These are phyloP conservation scores for Coniophora puteana DNA, from an alignment of 1,284 basidiomycete genomes.

Conservation along the genomic window DNA sequence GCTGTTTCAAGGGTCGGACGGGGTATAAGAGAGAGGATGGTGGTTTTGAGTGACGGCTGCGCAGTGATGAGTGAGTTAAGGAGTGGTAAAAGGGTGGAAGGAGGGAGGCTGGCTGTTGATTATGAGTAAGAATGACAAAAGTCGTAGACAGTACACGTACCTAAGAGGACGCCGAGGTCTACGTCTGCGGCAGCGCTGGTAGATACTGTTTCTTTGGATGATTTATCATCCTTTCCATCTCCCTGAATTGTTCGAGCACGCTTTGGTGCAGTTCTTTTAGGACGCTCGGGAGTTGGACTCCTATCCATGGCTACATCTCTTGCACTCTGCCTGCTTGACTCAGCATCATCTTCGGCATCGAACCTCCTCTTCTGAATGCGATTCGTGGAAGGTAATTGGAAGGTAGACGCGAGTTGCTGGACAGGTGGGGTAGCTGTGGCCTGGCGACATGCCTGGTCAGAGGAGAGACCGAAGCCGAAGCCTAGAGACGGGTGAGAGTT, in stretches of 20 bases:
- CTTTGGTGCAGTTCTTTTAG: conserved; percentile 63
- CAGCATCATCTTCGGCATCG: conserved; percentile 56
- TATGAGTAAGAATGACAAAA: conserved; percentile 6
- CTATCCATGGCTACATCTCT: conserved; percentile 74
- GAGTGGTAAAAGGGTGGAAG: conserved; percentile 68
- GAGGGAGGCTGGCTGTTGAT: conserved; percentile 61
- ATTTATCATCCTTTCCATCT: conserved; percentile 35
- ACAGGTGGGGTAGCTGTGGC: conserved; percentile 44
- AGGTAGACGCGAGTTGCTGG: conserved; percentile 43
- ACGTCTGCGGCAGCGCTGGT: conserved; percentile 43
- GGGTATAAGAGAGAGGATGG: conserved; percentile 71
- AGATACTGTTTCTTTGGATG: conserved; percentile 44
- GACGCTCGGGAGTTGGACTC: conserved; percentile 75
- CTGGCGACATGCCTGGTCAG: conserved; percentile 28
- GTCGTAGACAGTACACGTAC: conserved; percentile 36
- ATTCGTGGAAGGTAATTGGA: conserved; percentile 32
- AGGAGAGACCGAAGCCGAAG: conserved; percentile 63
- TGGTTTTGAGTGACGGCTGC: conserved; percentile 65
- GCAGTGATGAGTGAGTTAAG: conserved; percentile 59
- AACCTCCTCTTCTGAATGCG: conserved; percentile 58
- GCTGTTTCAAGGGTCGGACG: conserved; percentile 74
- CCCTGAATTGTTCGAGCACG: conserved; percentile 48
- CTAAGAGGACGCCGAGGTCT: conserved; percentile 75
- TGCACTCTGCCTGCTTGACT: conserved; percentile 28
- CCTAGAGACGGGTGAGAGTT: conserved; percentile 63